Conservation (phyloP, 192 early-diverging fungal species). For the Phlyctochytrium arcticum region DNA sequence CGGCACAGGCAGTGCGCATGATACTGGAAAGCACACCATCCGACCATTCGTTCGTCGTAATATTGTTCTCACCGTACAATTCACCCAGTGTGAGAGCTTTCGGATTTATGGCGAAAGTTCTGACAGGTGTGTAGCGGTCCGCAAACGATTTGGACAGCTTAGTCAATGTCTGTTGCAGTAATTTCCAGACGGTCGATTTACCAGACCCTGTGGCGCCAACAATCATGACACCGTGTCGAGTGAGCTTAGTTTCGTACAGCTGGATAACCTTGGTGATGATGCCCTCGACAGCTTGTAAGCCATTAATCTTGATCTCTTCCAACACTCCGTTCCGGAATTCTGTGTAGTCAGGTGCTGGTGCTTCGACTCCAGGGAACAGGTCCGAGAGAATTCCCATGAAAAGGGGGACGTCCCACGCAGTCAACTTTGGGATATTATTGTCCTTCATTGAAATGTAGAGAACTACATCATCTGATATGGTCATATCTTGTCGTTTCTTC, state of each 20-base stretch:
- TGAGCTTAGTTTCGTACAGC: constrained; percentile 52
- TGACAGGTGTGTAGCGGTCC: constrained; percentile 43
- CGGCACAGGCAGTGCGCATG: constrained; percentile 48
- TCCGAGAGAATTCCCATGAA: constrained; percentile 56
- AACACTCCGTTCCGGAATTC: constrained; percentile 43
- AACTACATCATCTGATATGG: constrained; percentile 49
- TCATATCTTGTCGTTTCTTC: constrained; percentile 43
- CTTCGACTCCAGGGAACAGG: constrained; percentile 55
- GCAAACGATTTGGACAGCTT: constrained; percentile 37
- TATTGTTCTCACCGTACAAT: constrained; percentile 57
- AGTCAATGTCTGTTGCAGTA: constrained; percentile 44
- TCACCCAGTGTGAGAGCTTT: constrained; percentile 53
- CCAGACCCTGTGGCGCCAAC: constrained; percentile 57
- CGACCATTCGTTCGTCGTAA: constrained; percentile 54
- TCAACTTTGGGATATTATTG: constrained; percentile 58
- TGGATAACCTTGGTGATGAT: constrained; percentile 53
- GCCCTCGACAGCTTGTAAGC: constrained; percentile 37
- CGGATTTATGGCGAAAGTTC: constrained; percentile 48
- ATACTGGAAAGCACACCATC: constrained; percentile 55
- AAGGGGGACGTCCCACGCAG: constrained; percentile 57
- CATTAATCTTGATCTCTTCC: constrained; percentile 46
- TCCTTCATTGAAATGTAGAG: constrained; percentile 50
- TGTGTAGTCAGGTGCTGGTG: constrained; percentile 41
- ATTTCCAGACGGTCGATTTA: constrained; percentile 50
- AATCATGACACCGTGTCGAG: constrained; percentile 58